Conservation (phyloP, 148 eudicot genomes). For the Camellia lanceoleosa region DNA sequence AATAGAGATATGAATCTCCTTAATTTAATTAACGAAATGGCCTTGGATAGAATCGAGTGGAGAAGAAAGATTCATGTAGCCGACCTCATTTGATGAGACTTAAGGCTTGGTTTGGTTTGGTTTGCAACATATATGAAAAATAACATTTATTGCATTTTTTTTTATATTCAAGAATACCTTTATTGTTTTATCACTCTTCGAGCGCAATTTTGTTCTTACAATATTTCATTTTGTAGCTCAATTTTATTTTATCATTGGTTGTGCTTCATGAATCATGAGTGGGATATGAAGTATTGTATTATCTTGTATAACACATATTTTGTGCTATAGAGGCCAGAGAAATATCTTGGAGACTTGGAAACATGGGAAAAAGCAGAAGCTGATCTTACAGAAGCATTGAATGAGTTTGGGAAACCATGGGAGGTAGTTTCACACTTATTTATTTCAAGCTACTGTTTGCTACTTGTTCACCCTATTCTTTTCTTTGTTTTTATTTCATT, state of each 20-base stretch:
- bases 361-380: conserved; percentile 94
- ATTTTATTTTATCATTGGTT: not conserved
- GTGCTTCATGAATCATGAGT: not conserved
- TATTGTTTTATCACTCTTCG: not conserved
- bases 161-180: not conserved
- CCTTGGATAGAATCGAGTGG: no score
- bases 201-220: not conserved
- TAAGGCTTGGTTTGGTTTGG: no score
- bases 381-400: conserved; percentile 79
- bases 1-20: no score
- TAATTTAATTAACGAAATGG: no score
- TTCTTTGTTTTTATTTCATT: not conserved
- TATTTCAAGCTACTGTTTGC: not conserved
- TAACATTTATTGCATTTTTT: not conserved
- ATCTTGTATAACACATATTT: not conserved
- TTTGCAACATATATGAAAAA: not conserved
- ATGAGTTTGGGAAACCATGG: conserved; percentile 94
- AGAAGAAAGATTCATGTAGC: no score
- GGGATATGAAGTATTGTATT: not conserved
- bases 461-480: conserved; percentile 4
- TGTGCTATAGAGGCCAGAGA: conserved; percentile 81
- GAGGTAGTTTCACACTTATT: conserved; percentile 44
- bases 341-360: conserved; percentile 77
- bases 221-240: not conserved
- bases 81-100: no score